These are phyloP conservation scores for Coemansia interrupta DNA, from an alignment of 192 early-diverging fungal species.

Conservation along the genomic window DNA sequence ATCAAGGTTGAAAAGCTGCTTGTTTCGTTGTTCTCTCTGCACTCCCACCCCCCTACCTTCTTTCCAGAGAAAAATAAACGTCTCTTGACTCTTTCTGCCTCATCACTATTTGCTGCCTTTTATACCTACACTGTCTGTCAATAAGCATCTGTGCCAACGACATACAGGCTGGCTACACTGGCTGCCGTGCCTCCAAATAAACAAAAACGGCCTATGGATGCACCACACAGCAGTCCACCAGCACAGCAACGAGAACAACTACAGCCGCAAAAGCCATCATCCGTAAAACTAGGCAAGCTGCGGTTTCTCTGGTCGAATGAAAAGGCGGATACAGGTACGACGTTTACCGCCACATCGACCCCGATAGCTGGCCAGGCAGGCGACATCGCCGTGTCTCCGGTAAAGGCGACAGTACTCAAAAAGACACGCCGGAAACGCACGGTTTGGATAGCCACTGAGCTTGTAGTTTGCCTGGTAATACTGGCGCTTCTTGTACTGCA, in stretches of 20 bases:
- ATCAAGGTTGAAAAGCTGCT: too few relatives aligned
- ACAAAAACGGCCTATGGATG: constrained; percentile 2
- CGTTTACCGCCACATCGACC: background rate
- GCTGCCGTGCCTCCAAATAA: too few relatives aligned
- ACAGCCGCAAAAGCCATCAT: constrained; percentile 2
- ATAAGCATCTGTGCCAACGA: too few relatives aligned
- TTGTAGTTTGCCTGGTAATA: constrained; percentile 25
- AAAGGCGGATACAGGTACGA: background rate
- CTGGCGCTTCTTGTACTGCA: constrained; percentile 41
- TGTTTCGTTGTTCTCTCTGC: too few relatives aligned
- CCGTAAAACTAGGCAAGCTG: background rate
- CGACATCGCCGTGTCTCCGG: constrained; percentile 11
- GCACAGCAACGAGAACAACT: background rate
- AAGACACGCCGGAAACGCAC: constrained; percentile 17
- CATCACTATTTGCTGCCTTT: too few relatives aligned
- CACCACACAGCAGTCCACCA: background rate
- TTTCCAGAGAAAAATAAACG: too few relatives aligned
- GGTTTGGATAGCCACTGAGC: constrained; percentile 29
- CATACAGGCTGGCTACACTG: background rate
- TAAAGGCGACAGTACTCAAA: constrained; percentile 26
- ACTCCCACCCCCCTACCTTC: too few relatives aligned
- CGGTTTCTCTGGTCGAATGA: background rate
- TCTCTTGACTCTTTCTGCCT: too few relatives aligned
- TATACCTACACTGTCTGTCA: too few relatives aligned
- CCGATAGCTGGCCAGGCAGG: background rate